Evolutionary conservation across 805 yeast genomes (phyloP).

Genomic region (Candida golubevii): DNA sequence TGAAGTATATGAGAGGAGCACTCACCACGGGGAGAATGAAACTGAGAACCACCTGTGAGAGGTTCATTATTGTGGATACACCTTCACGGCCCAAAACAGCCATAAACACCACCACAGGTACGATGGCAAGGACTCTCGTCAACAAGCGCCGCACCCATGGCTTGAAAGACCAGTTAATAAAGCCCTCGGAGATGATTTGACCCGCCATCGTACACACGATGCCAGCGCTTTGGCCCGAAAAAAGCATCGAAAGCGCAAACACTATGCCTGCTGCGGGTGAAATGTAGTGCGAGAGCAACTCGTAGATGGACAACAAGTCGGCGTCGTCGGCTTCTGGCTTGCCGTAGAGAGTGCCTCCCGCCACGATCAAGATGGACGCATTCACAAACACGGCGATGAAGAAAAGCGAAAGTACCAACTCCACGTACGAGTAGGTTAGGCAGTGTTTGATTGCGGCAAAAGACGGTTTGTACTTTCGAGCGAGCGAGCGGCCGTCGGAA

Average conservation of each 20-base stretch:
- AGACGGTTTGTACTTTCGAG: slow-evolving; percentile 37
- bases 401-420: slow-evolving; percentile 38
- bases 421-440: slow-evolving; percentile 36
- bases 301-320: slow-evolving; percentile 41
- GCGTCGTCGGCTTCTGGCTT: slow-evolving; percentile 45
- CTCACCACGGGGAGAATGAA: slow-evolving; percentile 41
- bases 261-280: slow-evolving; percentile 43
- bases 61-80: slow-evolving; percentile 41
- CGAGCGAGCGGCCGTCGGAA: slow-evolving; percentile 29
- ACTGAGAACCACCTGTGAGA: slow-evolving; percentile 42
- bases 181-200: slow-evolving; percentile 43
- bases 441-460: slow-evolving; percentile 40
- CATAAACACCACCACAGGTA: slow-evolving; percentile 39
- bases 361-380: slow-evolving; percentile 43
- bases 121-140: slow-evolving; percentile 39
- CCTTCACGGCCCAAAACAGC: slow-evolving; percentile 40
- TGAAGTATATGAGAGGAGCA: slow-evolving; percentile 44
- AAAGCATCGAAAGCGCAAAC: slow-evolving; percentile 43
- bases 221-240: slow-evolving; percentile 46
- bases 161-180: slow-evolving; percentile 40
- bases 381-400: slow-evolving; percentile 43
- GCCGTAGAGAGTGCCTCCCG: slow-evolving; percentile 38
- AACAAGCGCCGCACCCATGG: slow-evolving; percentile 43
- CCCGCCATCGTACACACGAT: slow-evolving; percentile 49
- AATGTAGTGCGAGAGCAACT: slow-evolving; percentile 40